Evolutionary conservation across 2,329 filamentous ascomycete species (phyloP).

Genomic region (Botrytis elliptica): DNA sequence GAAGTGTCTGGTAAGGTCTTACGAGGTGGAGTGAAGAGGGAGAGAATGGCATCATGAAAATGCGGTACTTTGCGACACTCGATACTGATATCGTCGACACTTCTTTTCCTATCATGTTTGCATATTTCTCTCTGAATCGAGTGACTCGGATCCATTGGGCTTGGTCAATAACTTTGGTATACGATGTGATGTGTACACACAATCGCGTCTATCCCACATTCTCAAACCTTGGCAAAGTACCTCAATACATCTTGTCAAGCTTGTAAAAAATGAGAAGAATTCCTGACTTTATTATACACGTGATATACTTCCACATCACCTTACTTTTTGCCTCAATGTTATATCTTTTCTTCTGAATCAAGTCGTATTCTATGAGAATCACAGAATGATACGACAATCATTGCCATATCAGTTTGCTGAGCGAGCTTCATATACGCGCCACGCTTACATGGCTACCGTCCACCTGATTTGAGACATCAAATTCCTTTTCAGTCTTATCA

Average conservation of each 20-base stretch:
- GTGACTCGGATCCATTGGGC: not conserved
- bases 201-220: not conserved
- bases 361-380: not conserved
- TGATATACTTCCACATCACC: not conserved
- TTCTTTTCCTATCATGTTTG: not conserved
- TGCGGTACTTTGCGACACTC: not conserved
- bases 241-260: not conserved
- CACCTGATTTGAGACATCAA: not conserved
- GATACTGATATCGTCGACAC: not conserved
- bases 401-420: not conserved
- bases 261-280: not conserved
- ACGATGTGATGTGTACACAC: not conserved
- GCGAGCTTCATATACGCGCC: constrained; percentile 8
- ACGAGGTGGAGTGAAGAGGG: not conserved
- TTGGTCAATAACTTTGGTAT: not conserved
- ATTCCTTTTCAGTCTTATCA: not conserved
- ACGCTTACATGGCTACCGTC: not conserved
- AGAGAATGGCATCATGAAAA: not conserved
- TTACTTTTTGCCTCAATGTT: not conserved
- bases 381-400: not conserved
- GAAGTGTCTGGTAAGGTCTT: no score
- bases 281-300: not conserved
- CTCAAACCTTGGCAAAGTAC: not conserved
- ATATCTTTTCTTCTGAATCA: not conserved
- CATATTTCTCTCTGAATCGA: not conserved